A percentile compares a stretch with the other conserved stretches of the same genome.
Evolutionary conservation across 2,329 filamentous ascomycete genomes (phyloP).

Genomic region (Bipolaris bicolor): DNA sequence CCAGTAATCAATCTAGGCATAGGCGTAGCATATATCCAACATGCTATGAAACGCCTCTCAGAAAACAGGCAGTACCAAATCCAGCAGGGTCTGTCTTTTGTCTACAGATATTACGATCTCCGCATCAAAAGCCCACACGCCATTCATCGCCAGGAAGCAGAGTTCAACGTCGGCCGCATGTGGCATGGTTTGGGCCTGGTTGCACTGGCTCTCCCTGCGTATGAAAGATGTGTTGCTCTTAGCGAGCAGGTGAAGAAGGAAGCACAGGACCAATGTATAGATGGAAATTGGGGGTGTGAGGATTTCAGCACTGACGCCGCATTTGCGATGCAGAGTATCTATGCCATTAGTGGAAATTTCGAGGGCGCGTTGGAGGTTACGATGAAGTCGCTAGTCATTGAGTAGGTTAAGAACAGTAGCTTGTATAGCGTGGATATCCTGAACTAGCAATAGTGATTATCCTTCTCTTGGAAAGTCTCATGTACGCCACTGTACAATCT

Average conservation of each 20-base stretch:
- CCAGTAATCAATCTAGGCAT: conserved; percentile 80
- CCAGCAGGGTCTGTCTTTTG: conserved; percentile 81
- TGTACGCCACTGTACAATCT: too few species aligned
- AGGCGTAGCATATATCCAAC: conserved; percentile 78
- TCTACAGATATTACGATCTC: conserved; percentile 73
- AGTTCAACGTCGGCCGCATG: conserved; percentile 78
- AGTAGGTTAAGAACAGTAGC: conserved; percentile 19
- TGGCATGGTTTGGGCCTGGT: conserved; percentile 78
- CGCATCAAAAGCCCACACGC: conserved; percentile 55
- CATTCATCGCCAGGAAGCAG: conserved; percentile 71
- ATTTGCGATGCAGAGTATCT: conserved; percentile 74
- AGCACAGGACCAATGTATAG: conserved; percentile 21
- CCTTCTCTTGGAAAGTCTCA: neutral
- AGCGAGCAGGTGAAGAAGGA: conserved; percentile 51
- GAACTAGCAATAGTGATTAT: neutral
- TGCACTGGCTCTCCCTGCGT: conserved; percentile 75
- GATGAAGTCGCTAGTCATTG: conserved; percentile 59
- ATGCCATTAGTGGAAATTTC: conserved; percentile 68
- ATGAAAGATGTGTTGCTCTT: conserved; percentile 64
- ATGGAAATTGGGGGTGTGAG: conserved; percentile 54
- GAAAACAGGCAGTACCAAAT: conserved; percentile 90
- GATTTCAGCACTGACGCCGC: conserved; percentile 74
- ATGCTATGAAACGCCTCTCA: conserved; percentile 84
- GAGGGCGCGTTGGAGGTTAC: conserved; percentile 66
- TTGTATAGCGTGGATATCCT: too few species aligned